Base-by-base conservation (phyloP, 768 basidiomycete species). In the Strobilomyces echinocephalus region DNA sequence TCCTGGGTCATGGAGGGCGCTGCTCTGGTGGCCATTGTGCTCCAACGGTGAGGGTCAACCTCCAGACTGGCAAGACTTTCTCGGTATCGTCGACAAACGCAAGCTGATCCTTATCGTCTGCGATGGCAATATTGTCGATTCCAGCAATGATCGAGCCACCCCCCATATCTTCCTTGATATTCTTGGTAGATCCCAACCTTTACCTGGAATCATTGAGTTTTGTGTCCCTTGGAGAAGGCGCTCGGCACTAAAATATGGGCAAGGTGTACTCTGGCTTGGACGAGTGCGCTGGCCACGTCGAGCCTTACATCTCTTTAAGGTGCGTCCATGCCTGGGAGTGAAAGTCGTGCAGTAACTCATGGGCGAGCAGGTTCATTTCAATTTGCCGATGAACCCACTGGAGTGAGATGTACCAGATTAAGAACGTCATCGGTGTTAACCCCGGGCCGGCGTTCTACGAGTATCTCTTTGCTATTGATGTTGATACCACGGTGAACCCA, bases 1-100 rank as follows among this genome's bases (percentile, higher is more conserved):
- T 98, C 95, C 33, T 98, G 95, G 95, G 95, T 98, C 73, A 98
- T 98, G 95, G 95, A 98, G 73, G 93, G 87, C 57, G 94, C 94
- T 36, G 90, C 91, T 8, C 79, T 93, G 30, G 92, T 94, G 60
- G 95, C 95, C 46, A 98, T 98, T 70, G 93, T 83, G 39, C 83
- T 98, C 95, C 52, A 98, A 98, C 72, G 95, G 95, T 72, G 84
- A 85, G 63, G 75, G 78, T 52, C 75, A 78, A 50, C 83, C 95
- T 28, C 95, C 95, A 18, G 95, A 98, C 67, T 98, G 95, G 95
- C 77, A 90, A 69, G 95, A 98, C 77, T 97, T 98, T 74, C 81
- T 89, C 73, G 95, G 95, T 82, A 98, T 98, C 76, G 74, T 97
- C 64, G 95, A 99, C 76, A 99, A 98, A 73, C 89, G 95, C 38